phyloP scores from a whole-genome alignment of 495 filamentous ascomycete species.

The Lepidopterella palustris region DNA sequence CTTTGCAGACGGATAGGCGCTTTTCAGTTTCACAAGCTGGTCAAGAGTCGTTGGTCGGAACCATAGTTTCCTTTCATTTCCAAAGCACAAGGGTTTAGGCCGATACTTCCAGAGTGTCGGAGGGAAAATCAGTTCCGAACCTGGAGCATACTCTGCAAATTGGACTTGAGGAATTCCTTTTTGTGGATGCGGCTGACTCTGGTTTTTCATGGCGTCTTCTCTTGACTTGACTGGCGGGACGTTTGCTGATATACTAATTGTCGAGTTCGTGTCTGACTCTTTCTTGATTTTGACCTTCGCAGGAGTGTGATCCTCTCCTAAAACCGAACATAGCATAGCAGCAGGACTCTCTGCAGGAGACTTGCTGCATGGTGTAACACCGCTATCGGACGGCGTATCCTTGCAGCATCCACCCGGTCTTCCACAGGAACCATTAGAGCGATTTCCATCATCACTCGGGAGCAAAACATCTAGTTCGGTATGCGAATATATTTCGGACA shows the following conservation, averaged over 20 bases:
- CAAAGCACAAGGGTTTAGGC: constrained; percentile 34
- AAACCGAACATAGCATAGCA: constrained; percentile 5
- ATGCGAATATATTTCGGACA: no score
- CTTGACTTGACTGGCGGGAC: constrained; percentile 30
- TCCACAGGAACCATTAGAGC: constrained; percentile 30
- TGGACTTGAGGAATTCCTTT: constrained; percentile 33
- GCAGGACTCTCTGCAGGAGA: constrained; percentile 15
- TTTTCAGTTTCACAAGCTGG: constrained; percentile 38
- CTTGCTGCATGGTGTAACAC: constrained; percentile 16
- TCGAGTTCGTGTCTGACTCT: constrained; percentile 8
- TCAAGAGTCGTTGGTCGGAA: constrained; percentile 37
- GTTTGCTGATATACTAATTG: constrained; percentile 27
- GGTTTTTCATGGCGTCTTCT: constrained; percentile 20
- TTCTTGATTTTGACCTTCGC: constrained; percentile 10
- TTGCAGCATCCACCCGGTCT: constrained; percentile 39
- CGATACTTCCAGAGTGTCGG: constrained; percentile 32
- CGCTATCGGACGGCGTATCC: constrained; percentile 25
- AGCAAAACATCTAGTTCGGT: no score
- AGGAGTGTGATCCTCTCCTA: constrained; percentile 15
- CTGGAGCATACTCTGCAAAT: constrained; percentile 35
- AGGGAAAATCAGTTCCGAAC: constrained; percentile 39
- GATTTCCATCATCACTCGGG: constrained; percentile 1
- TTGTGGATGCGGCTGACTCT: constrained; percentile 4
- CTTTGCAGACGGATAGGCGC: constrained; percentile 37
- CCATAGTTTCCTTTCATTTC: constrained; percentile 38